Evolutionary conservation across 2,329 filamentous ascomycete genomes (phyloP), one percentile per base, ranked within the genome.

Genomic region (Botrytis tulipae): DNA sequence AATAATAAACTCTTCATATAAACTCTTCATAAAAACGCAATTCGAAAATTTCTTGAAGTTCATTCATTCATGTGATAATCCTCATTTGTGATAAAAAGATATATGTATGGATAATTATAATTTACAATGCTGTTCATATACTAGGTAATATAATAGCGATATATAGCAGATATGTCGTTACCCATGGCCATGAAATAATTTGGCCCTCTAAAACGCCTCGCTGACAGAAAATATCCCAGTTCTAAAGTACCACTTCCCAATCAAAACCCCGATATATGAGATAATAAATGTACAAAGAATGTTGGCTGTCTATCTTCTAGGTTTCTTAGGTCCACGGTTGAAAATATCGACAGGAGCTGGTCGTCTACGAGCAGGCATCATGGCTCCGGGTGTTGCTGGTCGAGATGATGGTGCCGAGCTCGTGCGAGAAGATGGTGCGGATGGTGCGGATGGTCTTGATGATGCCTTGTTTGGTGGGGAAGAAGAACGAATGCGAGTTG

Each of bases 291-390:
- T 25, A 44, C 63, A 67, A 69, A 54, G 16, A 71, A 46, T 29
- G 3, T 29, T 22, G 22, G 10, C n/a, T 25, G 40, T 44, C 66
- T 71, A 73, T 29, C 48, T 42, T 71, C 73, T 71, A n/a, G 70
- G 66, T 51, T 51, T 72, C 71, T 75, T 73, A 7, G 69, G 48
- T 35, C 46, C 69, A 66, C 73, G 71, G n/a, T 74, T 74, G 66
- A 74, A 75, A 16, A 67, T 25, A 35, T 73, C 70, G 18, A 71
- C 48, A 12, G 61, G 7, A 14, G 73, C 16, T 3, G 70, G 70
- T 22, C 62, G 29, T 73, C 46, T 73, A 18, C 66, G 66, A 62
- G 59, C 42, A 7, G 66, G 59, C 32, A 73, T 73, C 73, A 57
- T 65, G 8, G 42, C 44, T 46, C 60, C 60, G 51, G 54, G 62